Conservation (phyloP, 106 monocot species). For the Apostasia shenzhenica region DNA sequence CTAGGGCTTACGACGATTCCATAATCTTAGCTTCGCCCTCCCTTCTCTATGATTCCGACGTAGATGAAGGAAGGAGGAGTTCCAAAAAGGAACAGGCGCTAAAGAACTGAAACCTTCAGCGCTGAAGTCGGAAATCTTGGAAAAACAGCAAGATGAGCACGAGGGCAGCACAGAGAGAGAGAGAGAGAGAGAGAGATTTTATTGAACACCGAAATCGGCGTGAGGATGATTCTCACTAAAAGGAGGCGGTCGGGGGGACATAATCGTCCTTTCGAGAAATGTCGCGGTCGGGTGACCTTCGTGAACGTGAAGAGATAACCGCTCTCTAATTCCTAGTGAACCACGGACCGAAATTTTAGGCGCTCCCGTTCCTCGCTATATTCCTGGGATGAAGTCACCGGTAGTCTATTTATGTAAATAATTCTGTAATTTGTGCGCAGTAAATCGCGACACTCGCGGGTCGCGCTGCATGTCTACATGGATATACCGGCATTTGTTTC, state of each 20-base stretch:
- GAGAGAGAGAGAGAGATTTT: not conserved
- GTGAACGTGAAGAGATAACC: not conserved
- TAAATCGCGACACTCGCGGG: no score
- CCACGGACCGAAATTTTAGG: no score
- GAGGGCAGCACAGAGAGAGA: not conserved
- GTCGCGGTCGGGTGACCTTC: not conserved
- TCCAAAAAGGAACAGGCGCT: not conserved
- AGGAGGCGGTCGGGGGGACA: not conserved
- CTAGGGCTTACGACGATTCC: conserved; percentile 2
- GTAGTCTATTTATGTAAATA: no score
- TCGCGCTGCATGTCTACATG: no score
- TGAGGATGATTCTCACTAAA: no score
- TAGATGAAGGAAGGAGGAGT: not conserved
- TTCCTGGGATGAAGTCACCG: no score
- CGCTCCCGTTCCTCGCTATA: no score
- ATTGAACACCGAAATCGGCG: no score
- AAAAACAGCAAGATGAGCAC: not conserved
- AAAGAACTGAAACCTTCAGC: not conserved
- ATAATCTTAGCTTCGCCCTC: not conserved
- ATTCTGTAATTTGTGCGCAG: no score
- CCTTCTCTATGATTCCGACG: not conserved
- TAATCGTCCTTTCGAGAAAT: not conserved
- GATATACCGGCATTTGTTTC: no score
- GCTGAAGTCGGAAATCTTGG: not conserved
- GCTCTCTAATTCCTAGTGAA: no score